Conservation (phyloP, 495 filamentous ascomycete genomes). For the Cladorrhinum samala region DNA sequence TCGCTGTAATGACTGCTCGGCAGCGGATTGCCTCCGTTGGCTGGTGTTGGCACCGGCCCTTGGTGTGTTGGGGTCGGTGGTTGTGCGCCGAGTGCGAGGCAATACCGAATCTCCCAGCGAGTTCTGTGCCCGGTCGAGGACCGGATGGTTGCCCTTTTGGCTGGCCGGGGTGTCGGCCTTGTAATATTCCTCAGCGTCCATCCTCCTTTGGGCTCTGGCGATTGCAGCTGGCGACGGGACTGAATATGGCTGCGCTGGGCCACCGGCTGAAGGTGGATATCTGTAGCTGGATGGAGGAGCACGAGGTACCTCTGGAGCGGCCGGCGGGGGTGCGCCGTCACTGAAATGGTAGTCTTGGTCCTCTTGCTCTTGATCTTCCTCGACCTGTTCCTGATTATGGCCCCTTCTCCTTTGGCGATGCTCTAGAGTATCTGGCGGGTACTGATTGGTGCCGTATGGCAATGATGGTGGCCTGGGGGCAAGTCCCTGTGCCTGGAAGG, state of each 20-base stretch:
- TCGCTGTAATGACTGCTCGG: slow-evolving; percentile 23
- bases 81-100: slow-evolving; percentile 21
- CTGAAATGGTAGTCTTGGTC: slow-evolving; percentile 23
- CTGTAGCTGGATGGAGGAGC: slow-evolving; percentile 54
- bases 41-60: slow-evolving; percentile 11
- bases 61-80: slow-evolving; percentile 14
- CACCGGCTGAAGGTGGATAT: slow-evolving; percentile 40
- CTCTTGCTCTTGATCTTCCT: background rate
- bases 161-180: slow-evolving; percentile 24
- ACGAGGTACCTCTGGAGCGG: slow-evolving; percentile 54
- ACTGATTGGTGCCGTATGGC: slow-evolving; percentile 40
- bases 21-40: slow-evolving; percentile 25
- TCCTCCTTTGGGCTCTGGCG: slow-evolving; percentile 27
- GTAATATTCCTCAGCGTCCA: slow-evolving; percentile 38
- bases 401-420: slow-evolving; percentile 31
- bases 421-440: slow-evolving; percentile 36
- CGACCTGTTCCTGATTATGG: slow-evolving; percentile 25
- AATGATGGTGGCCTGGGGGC: slow-evolving; percentile 46
- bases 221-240: slow-evolving; percentile 9
- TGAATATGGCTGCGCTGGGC: slow-evolving; percentile 27
- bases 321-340: slow-evolving; percentile 35
- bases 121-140: slow-evolving; percentile 28
- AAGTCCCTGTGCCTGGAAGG: slow-evolving; percentile 39
- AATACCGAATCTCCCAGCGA: slow-evolving; percentile 24
- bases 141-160: slow-evolving; percentile 18